A percentile compares a stretch with the other conserved stretches of the same genome.
Evolutionary conservation across 2,329 filamentous ascomycete genomes (phyloP).

Genomic region (Balansia obtecta): DNA sequence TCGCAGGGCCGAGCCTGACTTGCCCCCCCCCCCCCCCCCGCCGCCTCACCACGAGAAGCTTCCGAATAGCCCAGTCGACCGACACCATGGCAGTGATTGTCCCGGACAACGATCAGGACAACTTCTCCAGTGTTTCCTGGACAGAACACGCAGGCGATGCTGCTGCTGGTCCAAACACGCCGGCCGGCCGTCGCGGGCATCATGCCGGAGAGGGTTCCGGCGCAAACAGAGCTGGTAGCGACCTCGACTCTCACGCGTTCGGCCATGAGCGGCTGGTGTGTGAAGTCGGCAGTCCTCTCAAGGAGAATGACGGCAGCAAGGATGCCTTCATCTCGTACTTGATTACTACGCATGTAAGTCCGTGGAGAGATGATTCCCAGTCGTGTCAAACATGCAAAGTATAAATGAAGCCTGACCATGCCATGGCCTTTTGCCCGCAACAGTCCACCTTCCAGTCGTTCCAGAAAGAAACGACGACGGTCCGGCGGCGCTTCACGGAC

Average conservation of each 20-base stretch:
- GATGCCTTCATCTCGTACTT: slow-evolving; percentile 94
- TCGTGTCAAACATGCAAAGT: background rate
- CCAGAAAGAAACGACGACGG: slow-evolving; percentile 63
- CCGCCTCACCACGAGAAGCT: background rate
- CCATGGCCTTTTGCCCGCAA: background rate
- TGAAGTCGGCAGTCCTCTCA: slow-evolving; percentile 69
- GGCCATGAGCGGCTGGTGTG: slow-evolving; percentile 72
- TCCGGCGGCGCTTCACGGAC: slow-evolving; percentile 90
- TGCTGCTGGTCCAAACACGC: slow-evolving; percentile 9
- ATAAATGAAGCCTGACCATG: background rate
- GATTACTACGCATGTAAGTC: slow-evolving; percentile 69
- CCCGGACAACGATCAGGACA: slow-evolving; percentile 48
- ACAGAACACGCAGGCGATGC: slow-evolving; percentile 42
- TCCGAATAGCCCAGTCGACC: background rate
- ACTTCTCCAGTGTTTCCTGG: slow-evolving; percentile 77
- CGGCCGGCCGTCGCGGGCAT: slow-evolving; percentile 16
- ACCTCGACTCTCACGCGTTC: slow-evolving; percentile 48
- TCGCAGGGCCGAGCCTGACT: background rate
- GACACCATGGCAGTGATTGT: slow-evolving; percentile 30
- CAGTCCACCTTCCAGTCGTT: slow-evolving; percentile 93
- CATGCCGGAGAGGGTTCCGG: slow-evolving; percentile 31
- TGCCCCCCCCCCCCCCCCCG: too few relatives aligned
- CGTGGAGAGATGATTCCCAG: background rate
- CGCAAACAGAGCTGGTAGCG: slow-evolving; percentile 25
- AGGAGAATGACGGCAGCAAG: slow-evolving; percentile 93